phyloP scores from a whole-genome alignment of 1,284 basidiomycete genomes.

The Coniferiporia sulphurascens region DNA sequence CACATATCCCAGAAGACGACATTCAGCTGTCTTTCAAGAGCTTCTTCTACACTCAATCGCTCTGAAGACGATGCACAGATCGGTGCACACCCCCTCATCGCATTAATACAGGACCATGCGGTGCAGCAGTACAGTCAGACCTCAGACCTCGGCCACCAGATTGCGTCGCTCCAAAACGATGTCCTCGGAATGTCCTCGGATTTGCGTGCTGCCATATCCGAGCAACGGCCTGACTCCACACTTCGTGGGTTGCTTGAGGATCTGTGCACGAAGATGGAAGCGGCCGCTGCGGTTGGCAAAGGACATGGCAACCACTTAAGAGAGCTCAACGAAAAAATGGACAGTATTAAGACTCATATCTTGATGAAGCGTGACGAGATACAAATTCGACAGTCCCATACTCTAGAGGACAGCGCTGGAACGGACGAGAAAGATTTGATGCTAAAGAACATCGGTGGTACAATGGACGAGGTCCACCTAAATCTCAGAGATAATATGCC shows the following conservation, averaged over 20 bases:
- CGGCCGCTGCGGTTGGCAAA: not conserved
- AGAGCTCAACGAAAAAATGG: slow-evolving; percentile 13
- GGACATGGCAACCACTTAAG: not conserved
- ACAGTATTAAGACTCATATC: slow-evolving; percentile 2
- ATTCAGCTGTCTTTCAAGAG: not conserved
- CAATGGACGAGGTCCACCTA: slow-evolving; percentile 4
- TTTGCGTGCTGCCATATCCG: slow-evolving; percentile 15
- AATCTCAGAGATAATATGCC: slow-evolving; percentile 3
- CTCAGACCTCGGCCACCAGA: slow-evolving; percentile 31
- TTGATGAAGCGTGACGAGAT: slow-evolving; percentile 6
- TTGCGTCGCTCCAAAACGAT: slow-evolving; percentile 34
- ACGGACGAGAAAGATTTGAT: not conserved
- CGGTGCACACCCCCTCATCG: slow-evolving; percentile 6
- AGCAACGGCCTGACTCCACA: slow-evolving; percentile 10
- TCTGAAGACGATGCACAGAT: not conserved
- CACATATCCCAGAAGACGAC: not conserved
- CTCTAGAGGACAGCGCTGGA: not conserved
- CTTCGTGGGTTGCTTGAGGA: slow-evolving; percentile 13
- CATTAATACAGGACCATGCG: slow-evolving; percentile 29
- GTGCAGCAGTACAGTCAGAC: slow-evolving; percentile 34
- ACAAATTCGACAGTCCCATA: not conserved
- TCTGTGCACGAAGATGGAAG: slow-evolving; percentile 14
- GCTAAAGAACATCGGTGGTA: not conserved
- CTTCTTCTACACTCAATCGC: not conserved
- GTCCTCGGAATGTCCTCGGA: slow-evolving; percentile 22